Conservation (phyloP, 2,329 filamentous ascomycete genomes). For the Magnaporthiopsis rhizophila region DNA sequence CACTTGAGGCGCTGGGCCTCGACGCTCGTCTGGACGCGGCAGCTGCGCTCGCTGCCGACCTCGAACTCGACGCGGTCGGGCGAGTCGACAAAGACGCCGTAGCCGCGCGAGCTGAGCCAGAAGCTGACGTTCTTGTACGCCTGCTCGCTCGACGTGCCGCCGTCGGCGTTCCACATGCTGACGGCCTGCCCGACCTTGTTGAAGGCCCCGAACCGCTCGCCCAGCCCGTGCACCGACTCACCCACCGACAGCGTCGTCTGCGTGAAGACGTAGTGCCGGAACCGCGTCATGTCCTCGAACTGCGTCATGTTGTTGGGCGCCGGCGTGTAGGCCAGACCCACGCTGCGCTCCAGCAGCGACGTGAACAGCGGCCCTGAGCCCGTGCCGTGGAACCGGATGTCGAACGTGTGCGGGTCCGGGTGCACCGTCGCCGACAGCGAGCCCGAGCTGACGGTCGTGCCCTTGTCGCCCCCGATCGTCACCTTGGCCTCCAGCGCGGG, state of each 20-base stretch:
- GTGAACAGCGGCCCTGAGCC: slow-evolving; percentile 40
- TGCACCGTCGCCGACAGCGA: slow-evolving; percentile 33
- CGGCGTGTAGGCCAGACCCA: slow-evolving; percentile 50
- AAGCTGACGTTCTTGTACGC: slow-evolving; percentile 67
- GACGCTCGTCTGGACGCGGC: slow-evolving; percentile 60
- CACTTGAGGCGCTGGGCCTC: slow-evolving; percentile 64
- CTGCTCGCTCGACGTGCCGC: slow-evolving; percentile 60
- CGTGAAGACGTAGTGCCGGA: slow-evolving; percentile 48
- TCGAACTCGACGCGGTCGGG: slow-evolving; percentile 63
- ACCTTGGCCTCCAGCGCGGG: slow-evolving; percentile 28
- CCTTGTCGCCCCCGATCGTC: slow-evolving; percentile 16
- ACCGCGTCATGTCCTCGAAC: slow-evolving; percentile 42
- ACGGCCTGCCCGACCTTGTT: slow-evolving; percentile 68
- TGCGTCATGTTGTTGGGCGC: slow-evolving; percentile 43
- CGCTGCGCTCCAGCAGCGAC: slow-evolving; percentile 44
- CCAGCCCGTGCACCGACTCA: slow-evolving; percentile 66
- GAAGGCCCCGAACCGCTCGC: slow-evolving; percentile 69
- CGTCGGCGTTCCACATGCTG: slow-evolving; percentile 55
- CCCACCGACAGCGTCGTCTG: slow-evolving; percentile 47
- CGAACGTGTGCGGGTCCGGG: slow-evolving; percentile 40
- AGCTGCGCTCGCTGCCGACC: slow-evolving; percentile 66
- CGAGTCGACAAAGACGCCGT: slow-evolving; percentile 68
- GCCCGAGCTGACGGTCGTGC: slow-evolving; percentile 43
- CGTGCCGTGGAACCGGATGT: slow-evolving; percentile 45
- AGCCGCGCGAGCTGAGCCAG: slow-evolving; percentile 64